Conservation (phyloP, 208 protist species). For the Sergeia podlipaevii region DNA sequence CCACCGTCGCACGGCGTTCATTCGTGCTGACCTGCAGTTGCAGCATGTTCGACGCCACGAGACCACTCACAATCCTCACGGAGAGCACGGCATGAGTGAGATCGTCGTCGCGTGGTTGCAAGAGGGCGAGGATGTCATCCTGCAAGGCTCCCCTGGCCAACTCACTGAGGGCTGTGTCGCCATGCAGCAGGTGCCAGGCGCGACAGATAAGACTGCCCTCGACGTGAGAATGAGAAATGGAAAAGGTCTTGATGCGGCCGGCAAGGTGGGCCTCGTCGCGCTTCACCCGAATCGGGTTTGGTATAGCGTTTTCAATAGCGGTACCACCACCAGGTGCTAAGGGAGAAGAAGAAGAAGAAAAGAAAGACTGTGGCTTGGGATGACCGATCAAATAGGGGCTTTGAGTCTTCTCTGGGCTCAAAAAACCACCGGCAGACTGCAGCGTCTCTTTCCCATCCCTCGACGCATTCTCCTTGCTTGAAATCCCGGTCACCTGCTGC, state of each 20-base stretch:
- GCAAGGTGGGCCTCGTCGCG: conserved; percentile 16
- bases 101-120: conserved; percentile 43
- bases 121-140: conserved; percentile 51
- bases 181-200: conserved; percentile 65
- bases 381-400: too few relatives aligned
- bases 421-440: too few relatives aligned
- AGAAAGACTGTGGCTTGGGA: too few relatives aligned
- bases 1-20: conserved; percentile 45
- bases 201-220: conserved; percentile 70
- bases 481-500: too few relatives aligned
- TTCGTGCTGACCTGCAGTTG: conserved; percentile 71
- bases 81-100: conserved; percentile 19
- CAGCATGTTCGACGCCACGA: conserved; percentile 41
- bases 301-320: neutral
- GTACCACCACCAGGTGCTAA: too few relatives aligned
- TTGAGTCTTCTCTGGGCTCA: too few relatives aligned
- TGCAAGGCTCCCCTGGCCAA: conserved; percentile 39
- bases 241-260: conserved; percentile 53
- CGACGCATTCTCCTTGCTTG: too few relatives aligned
- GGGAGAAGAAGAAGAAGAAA: too few relatives aligned
- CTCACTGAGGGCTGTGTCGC: conserved; percentile 15
- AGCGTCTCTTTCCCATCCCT: too few relatives aligned
- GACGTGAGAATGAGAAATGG: conserved; percentile 56
- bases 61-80: conserved; percentile 21
- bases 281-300: conserved; percentile 19